Base-by-base conservation (phyloP, 2,329 filamentous ascomycete species). In the Trichoderma simmonsii region DNA sequence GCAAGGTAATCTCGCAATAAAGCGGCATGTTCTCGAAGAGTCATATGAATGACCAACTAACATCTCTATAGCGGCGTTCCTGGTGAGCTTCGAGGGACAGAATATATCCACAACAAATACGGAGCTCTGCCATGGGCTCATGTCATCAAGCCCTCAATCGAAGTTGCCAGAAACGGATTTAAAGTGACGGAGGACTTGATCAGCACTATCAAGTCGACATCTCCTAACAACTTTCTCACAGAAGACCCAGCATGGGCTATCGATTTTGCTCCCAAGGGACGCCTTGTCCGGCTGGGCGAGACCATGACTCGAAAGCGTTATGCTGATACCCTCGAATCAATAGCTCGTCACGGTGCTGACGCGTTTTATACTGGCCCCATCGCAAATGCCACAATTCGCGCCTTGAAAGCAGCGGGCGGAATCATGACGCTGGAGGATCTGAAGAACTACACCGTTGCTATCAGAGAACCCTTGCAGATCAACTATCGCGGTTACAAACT, bases 201-300 rank as follows among this genome's bases (percentile, higher is more conserved):
- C 61, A 85, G 81, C 18, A 93, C 93, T 77, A 95, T 96, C 86
- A 79, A 76, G 28, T 85, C n/a, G 82, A 71, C 79, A 78, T 78
- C 72, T 76, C 84, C 8, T 63, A 86, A 76, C 18, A 65, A 90
- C 75, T 96, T 96, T 78, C 81, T 97, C 0, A 85, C 88, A 3
- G 83, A 91, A 0, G 88, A 97, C 73, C 89, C 91, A 0, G 86
- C 88, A 0, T 97, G 93, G 92, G 92, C 94, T 0, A 82, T 93
- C 32, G 94, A 97, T 79, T 97, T 97, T 80, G 93, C 94, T 2
- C 93, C 93, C 0, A 88, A 92, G 72, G 93, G 93, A 3, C 89
- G 85, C 2, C 82, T 89, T 1, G 77, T 95, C 1, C 84, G 85
- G 24, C 79, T 93, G 3, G 91, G 91, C n/a, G 92, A 96, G 75